Evolutionary conservation across 805 yeast genomes (phyloP).

Genomic region (Cephaloascus albidus): DNA sequence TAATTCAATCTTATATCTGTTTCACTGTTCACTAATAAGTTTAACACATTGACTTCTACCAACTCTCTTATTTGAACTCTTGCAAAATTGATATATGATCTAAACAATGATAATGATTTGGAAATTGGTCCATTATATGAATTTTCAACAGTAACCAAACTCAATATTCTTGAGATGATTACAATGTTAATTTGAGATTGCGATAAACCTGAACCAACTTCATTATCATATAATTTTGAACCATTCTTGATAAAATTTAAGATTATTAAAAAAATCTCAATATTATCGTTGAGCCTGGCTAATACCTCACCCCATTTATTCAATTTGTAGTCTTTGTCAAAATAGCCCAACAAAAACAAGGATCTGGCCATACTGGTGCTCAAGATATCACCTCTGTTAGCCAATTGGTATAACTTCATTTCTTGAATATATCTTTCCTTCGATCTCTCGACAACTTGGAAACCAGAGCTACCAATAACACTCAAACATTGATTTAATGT

Average conservation of each 20-base stretch:
- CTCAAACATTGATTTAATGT: slow-evolving; percentile 14
- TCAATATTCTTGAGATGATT: slow-evolving; percentile 25
- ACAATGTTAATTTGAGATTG: slow-evolving; percentile 9
- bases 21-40: slow-evolving; percentile 46
- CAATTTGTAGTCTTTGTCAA: slow-evolving; percentile 31
- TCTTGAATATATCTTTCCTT: slow-evolving; percentile 1
- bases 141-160: slow-evolving; percentile 27
- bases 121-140: slow-evolving; percentile 63
- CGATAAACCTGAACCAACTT: neutral
- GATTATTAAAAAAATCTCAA: too few relatives aligned
- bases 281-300: slow-evolving; percentile 16
- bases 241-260: neutral
- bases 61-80: slow-evolving; percentile 41
- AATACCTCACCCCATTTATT: slow-evolving; percentile 45
- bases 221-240: too few relatives aligned
- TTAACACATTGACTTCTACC: slow-evolving; percentile 41
- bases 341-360: slow-evolving; percentile 40
- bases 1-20: slow-evolving; percentile 39
- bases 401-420: slow-evolving; percentile 21
- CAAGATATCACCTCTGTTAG: slow-evolving; percentile 41
- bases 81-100: slow-evolving; percentile 52
- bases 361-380: slow-evolving; percentile 48
- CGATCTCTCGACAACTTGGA: neutral
- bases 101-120: slow-evolving; percentile 52
- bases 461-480: slow-evolving; percentile 1